These are phyloP conservation scores for Cyathus striatus DNA, from an alignment of 768 basidiomycete genomes.

Conservation along the genomic window DNA sequence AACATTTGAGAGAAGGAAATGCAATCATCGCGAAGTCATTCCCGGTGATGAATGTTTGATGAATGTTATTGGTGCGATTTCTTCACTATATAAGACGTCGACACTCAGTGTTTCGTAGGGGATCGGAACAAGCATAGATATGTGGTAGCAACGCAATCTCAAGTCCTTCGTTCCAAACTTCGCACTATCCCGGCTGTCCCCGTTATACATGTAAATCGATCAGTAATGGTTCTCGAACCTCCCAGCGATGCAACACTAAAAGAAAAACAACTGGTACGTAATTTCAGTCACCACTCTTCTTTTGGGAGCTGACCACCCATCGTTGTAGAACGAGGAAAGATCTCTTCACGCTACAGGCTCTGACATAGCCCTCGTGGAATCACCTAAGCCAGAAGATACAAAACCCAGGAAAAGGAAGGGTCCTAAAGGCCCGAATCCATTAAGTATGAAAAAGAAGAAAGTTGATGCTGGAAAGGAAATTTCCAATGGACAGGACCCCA, in stretches of 20 bases:
- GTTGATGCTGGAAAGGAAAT: constrained; percentile 26
- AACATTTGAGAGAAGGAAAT: constrained; percentile 87
- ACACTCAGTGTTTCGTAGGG: constrained; percentile 33
- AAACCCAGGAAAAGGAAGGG: constrained; percentile 57
- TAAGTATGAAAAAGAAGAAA: constrained; percentile 89
- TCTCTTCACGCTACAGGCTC: constrained; percentile 45
- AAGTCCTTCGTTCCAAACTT: constrained; percentile 61
- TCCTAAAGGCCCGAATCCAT: constrained; percentile 86
- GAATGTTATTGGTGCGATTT: constrained; percentile 68
- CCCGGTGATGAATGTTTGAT: constrained; percentile 78
- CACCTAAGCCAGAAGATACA: constrained; percentile 27
- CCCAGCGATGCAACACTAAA: constrained; percentile 74
- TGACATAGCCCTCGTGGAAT: constrained; percentile 40
- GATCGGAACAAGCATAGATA: constrained; percentile 90
- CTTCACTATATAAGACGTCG: not conserved
- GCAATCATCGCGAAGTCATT: constrained; percentile 91
- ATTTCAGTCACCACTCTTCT: constrained; percentile 15
- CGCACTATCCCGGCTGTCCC: constrained; percentile 81
- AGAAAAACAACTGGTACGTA: constrained; percentile 54
- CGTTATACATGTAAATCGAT: constrained; percentile 85
- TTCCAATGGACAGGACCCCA: constrained; percentile 30
- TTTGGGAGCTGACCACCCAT: no score
- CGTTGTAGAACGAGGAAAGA: constrained; percentile 62
- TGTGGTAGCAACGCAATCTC: constrained; percentile 81
- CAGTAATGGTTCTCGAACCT: constrained; percentile 91